A percentile compares a stretch with the other conserved stretches of the same genome.
These are phyloP conservation scores for Erythrophleum fordii DNA, from an alignment of 306 rosid species.

Conservation along the genomic window DNA sequence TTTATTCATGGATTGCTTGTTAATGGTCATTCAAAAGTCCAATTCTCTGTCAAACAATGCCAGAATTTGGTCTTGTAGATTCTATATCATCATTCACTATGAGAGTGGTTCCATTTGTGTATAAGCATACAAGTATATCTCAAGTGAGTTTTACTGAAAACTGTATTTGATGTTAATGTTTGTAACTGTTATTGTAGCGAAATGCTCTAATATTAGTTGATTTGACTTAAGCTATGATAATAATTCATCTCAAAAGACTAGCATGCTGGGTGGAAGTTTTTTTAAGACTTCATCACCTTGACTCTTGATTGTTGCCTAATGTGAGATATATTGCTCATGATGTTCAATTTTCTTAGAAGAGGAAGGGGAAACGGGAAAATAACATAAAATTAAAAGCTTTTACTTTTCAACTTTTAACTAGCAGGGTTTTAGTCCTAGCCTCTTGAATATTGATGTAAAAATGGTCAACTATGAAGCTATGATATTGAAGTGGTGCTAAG, in stretches of 20 bases:
- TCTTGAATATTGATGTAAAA: not conserved
- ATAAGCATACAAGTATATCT: not conserved
- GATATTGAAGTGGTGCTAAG: not conserved
- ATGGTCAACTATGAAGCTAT: not conserved
- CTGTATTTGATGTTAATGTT: not conserved
- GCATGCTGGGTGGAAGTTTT: no score
- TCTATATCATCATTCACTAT: not conserved
- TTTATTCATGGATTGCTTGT: constrained; percentile 29
- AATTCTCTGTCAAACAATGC: not conserved
- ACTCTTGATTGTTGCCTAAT: not conserved
- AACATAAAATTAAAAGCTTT: not conserved
- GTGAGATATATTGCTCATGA: not conserved
- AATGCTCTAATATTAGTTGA: not conserved
- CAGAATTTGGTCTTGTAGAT: not conserved
- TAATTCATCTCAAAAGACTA: not conserved
- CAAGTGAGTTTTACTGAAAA: not conserved
- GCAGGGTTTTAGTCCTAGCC: no score
- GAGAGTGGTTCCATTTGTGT: not conserved
- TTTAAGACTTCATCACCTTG: not conserved
- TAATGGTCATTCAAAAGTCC: no score
- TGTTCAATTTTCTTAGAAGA: not conserved
- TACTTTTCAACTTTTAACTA: not conserved
- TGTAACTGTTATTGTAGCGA: not conserved
- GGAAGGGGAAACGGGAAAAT: not conserved
- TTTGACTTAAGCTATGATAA: not conserved